A percentile compares a stretch with the other conserved stretches of the same genome.
These are phyloP conservation scores for Leccinum pellstonianum DNA, from an alignment of 768 basidiomycete species.

Conservation along the genomic window DNA sequence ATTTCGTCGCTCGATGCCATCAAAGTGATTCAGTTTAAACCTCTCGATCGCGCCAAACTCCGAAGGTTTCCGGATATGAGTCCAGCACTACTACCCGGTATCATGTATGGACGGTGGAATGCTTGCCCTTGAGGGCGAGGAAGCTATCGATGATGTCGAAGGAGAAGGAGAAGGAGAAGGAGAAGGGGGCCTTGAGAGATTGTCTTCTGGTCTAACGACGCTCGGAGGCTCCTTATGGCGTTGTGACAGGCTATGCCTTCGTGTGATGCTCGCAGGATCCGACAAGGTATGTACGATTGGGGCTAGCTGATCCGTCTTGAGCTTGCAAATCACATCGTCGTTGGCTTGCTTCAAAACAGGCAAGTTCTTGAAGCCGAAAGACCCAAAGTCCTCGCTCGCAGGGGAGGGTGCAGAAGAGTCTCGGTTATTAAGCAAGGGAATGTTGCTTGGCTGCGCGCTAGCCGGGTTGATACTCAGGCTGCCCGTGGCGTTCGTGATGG, in stretches of 20 bases:
- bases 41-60: slow-evolving; percentile 86
- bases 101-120: slow-evolving; percentile 60
- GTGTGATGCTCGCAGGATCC: slow-evolving; percentile 53
- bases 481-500: slow-evolving; percentile 51
- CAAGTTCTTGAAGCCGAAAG: slow-evolving; percentile 97
- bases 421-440: slow-evolving; percentile 35
- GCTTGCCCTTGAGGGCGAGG: slow-evolving; percentile 80
- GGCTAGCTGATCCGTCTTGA: slow-evolving; percentile 86
- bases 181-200: slow-evolving; percentile 57
- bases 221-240: slow-evolving; percentile 77
- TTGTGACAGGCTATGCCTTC: slow-evolving; percentile 78
- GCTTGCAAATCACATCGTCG: slow-evolving; percentile 95
- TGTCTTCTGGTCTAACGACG: slow-evolving; percentile 68
- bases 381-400: slow-evolving; percentile 88
- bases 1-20: slow-evolving; percentile 71
- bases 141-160: slow-evolving; percentile 79
- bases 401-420: slow-evolving; percentile 48
- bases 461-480: slow-evolving; percentile 34
- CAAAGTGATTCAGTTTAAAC: slow-evolving; percentile 81
- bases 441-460: slow-evolving; percentile 17
- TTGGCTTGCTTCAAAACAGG: slow-evolving; percentile 96
- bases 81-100: slow-evolving; percentile 51
- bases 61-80: slow-evolving; percentile 81
- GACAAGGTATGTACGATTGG: slow-evolving; percentile 69
- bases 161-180: slow-evolving; percentile 35